These are phyloP conservation scores for Sarcodon sp. DNA, from an alignment of 768 basidiomycete species.

Conservation along the genomic window DNA sequence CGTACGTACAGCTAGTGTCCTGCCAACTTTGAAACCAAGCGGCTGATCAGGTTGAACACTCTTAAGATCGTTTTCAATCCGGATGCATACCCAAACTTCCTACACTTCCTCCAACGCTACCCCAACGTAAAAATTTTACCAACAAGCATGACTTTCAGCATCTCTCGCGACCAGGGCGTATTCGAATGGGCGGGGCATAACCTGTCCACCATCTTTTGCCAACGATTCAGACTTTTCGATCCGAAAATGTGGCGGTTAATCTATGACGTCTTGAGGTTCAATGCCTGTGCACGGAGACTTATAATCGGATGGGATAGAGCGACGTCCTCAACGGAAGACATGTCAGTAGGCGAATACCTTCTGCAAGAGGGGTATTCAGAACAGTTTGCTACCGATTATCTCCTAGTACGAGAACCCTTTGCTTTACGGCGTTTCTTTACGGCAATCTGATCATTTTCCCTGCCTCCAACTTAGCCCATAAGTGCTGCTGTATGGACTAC, in stretches of 20 bases:
- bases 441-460: not conserved
- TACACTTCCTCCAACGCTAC: slow-evolving; percentile 45
- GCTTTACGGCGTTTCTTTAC: not conserved
- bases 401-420: slow-evolving; percentile 39
- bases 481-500: slow-evolving; percentile 76
- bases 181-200: slow-evolving; percentile 75
- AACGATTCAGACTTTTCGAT: slow-evolving; percentile 45
- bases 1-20: slow-evolving; percentile 23
- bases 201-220: slow-evolving; percentile 51
- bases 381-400: slow-evolving; percentile 60
- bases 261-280: slow-evolving; percentile 63
- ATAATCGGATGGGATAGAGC: slow-evolving; percentile 11
- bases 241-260: slow-evolving; percentile 61
- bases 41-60: not conserved
- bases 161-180: slow-evolving; percentile 53
- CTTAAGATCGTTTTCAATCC: slow-evolving; percentile 66
- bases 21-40: not conserved
- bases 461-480: slow-evolving; percentile 36
- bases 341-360: slow-evolving; percentile 43
- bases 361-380: slow-evolving; percentile 53
- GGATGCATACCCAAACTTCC: slow-evolving; percentile 67
- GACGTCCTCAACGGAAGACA: slow-evolving; percentile 7
- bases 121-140: slow-evolving; percentile 33
- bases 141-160: slow-evolving; percentile 70
- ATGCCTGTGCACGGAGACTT: slow-evolving; percentile 46